Conservation (phyloP, 2,329 filamentous ascomycete species). For the Malbranchea zuffiana region DNA sequence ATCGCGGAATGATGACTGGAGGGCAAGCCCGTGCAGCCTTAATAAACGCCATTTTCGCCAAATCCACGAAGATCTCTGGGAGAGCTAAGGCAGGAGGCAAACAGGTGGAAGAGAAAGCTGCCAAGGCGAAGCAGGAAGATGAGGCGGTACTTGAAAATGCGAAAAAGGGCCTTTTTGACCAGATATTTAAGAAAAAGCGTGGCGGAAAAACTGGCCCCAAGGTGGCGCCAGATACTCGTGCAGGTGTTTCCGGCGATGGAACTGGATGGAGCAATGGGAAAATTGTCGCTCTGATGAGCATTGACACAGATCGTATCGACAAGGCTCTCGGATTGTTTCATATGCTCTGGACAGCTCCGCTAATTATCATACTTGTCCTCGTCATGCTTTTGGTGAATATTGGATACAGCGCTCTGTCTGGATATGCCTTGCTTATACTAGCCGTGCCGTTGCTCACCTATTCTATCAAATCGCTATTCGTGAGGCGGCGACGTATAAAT, state of each 20-base stretch:
- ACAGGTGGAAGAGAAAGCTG: constrained; percentile 36
- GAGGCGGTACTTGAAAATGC: constrained; percentile 33
- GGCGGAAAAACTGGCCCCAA: constrained; percentile 25
- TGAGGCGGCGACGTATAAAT: constrained; percentile 69
- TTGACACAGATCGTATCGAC: constrained; percentile 87
- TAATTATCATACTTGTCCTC: constrained; percentile 67
- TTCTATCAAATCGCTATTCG: constrained; percentile 66
- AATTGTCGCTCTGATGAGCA: constrained; percentile 87
- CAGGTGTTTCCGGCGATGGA: constrained; percentile 54
- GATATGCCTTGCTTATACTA: constrained; percentile 70
- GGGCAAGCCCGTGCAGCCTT: constrained; percentile 71
- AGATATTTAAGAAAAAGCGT: constrained; percentile 25
- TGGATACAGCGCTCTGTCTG: constrained; percentile 78
- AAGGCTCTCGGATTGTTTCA: constrained; percentile 83
- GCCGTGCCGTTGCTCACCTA: constrained; percentile 66
- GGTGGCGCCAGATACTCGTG: constrained; percentile 29
- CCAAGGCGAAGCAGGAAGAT: constrained; percentile 42
- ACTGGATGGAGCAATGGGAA: constrained; percentile 85
- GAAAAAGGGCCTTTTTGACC: constrained; percentile 34
- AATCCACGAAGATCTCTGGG: constrained; percentile 79
- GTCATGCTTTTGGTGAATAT: constrained; percentile 75
- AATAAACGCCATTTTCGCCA: constrained; percentile 82
- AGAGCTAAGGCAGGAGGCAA: constrained; percentile 74
- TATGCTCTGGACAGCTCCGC: constrained; percentile 75
- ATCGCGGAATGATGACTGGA: constrained; percentile 81